phyloP scores from a whole-genome alignment of 2,329 filamentous ascomycete genomes.

The Hypoxylon sp. region DNA sequence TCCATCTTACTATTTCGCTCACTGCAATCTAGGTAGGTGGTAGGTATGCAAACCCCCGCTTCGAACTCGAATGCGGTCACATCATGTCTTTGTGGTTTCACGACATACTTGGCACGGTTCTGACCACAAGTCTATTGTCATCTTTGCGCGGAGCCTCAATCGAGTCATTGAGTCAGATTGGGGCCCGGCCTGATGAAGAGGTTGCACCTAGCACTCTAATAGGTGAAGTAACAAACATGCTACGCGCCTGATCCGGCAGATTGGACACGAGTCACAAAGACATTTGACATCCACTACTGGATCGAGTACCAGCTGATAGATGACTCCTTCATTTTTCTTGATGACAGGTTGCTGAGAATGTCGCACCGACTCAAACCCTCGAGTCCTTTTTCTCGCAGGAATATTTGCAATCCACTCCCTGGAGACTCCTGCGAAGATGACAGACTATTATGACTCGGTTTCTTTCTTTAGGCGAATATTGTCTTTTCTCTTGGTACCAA shows the following conservation, averaged over 20 bases:
- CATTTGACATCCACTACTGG: neutral
- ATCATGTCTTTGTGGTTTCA: constrained; percentile 32
- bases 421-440: neutral
- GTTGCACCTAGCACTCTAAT: neutral
- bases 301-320: neutral
- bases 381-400: neutral
- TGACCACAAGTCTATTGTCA: constrained; percentile 10
- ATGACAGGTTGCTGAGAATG: neutral
- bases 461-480: neutral
- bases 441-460: too few species aligned
- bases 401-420: neutral
- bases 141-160: constrained; percentile 16
- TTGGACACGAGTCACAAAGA: neutral
- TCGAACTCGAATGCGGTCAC: constrained; percentile 22
- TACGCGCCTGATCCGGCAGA: neutral
- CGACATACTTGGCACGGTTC: constrained; percentile 31
- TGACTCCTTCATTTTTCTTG: neutral
- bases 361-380: neutral
- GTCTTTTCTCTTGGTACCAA: neutral
- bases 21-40: neutral
- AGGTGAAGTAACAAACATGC: neutral
- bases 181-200: neutral
- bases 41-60: constrained; percentile 29
- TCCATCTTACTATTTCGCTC: neutral
- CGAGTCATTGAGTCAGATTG: constrained; percentile 8